Evolutionary conservation across 1,284 basidiomycete genomes (phyloP), one percentile per base, ranked within the genome.

Genomic region (Boletellus sp.): DNA sequence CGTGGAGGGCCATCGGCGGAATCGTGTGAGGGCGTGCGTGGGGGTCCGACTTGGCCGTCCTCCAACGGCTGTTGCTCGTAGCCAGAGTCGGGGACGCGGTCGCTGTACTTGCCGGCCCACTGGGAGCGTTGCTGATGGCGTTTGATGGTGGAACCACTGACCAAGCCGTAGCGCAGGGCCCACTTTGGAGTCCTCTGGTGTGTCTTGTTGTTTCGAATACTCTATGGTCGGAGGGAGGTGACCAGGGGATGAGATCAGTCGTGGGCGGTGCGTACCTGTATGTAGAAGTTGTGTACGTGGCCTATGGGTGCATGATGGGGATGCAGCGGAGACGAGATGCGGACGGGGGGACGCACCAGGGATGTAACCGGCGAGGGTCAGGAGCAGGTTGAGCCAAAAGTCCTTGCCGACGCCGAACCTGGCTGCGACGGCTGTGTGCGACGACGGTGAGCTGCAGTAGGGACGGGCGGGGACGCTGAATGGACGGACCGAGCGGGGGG

Each of bases 141-240:
- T 57, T 81, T 77, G 59, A 88, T 82, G 56, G 85, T 81, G 19
- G 80, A 72, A 22, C 79, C 84, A 63, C 94, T 80, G 55, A 96
- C 81, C 39, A 97, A 83, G 27, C 93, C 93, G 62, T 90, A 91
- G 51, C 84, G 82, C 66, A 91, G 77, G 0, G 88, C 90, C 94
- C 94, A 98, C 64, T 95, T 93, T 14, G 94, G 94, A 19, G 94
- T 96, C 47, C 94, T 84, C 22, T 79, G 76, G 61, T 88, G 78
- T 58, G 83, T 94, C 73, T 94, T 91, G 76, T 97, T 97, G 73
- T 97, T 97, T 44, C 94, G 79, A 55, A 98, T 84, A 70, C 95
- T 96, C 82, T 96, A 68, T 29, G 50, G 11, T 52, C 17, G 42
- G 8, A 19, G 33, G 56, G 23, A 53, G 42, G 26, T 54, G 49